Evolutionary conservation across 139 green algal genomes (phyloP), one percentile per base, ranked within the genome.

Genomic region (Astrephomene gubernaculifera): DNA sequence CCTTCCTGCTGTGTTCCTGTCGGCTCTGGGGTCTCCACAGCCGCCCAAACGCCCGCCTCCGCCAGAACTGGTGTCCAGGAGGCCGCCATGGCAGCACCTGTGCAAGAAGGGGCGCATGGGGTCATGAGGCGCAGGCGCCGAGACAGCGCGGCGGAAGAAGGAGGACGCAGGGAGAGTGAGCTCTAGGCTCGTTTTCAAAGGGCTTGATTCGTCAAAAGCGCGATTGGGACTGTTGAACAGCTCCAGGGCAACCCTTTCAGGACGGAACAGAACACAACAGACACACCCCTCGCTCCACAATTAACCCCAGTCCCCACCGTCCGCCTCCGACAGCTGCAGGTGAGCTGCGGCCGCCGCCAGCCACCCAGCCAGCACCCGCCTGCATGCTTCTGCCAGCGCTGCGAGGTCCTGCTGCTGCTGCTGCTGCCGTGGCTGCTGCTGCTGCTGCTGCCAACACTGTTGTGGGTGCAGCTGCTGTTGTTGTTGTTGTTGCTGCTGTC

Each of bases 51-150:
- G 49, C 74, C 71, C 19, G 33, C 29, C 31, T 69, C 44, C 29
- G 35, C 54, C 45, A 89, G 45, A 35, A 89, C 33, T 8, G 25
- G 43, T 24, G 44, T 61, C 39, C 71, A 87, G n/a, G 38, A 44
- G 8, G 4, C 21, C 25, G 61, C 35, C 44, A 89, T 25, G 0
- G 35, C 36, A 35, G 71, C 52, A 24, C 64, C 71, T 71, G 79
- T 33, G n/a, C 25, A 38, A 25, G 31, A 61, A 10, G 27, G 1
- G n/a, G n/a, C 6, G 9, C 9, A 35, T 10, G 2, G n/a, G n/a
- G n/a, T n/a, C n/a, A n/a, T n/a, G n/a, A n/a, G n/a, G n/a, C n/a
- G n/a, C n/a, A n/a, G n/a, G n/a, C n/a, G n/a, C n/a, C n/a, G n/a
- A n/a, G n/a, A n/a, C n/a, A n/a, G n/a, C n/a, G n/a, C n/a, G 9